Conservation (phyloP, 345 rosid species). For the Eucalyptus pauciflora region DNA sequence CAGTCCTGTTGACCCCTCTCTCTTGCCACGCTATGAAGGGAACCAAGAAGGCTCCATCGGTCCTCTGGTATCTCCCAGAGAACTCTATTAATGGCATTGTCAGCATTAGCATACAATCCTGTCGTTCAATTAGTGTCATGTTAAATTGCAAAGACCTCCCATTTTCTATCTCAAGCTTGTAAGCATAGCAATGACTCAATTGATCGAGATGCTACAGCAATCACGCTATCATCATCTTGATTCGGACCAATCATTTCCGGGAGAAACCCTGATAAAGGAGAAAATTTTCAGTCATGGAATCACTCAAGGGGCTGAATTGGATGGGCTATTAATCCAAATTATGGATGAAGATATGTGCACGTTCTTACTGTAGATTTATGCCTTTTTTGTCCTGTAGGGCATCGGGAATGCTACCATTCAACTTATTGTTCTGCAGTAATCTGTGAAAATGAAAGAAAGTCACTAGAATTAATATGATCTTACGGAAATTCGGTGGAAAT, state of each 20-base stretch:
- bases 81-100: neutral
- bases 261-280: constrained; percentile 37
- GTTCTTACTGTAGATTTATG: constrained; percentile 45
- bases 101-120: neutral
- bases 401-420: constrained; percentile 47
- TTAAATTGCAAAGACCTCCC: neutral
- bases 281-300: neutral
- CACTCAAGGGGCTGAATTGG: neutral
- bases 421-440: constrained; percentile 52
- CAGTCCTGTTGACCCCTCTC: neutral
- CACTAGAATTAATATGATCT: neutral
- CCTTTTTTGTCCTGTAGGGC: constrained; percentile 21
- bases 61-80: neutral
- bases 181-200: neutral
- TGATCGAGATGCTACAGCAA: neutral
- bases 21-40: neutral
- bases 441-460: constrained; percentile 26
- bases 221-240: neutral
- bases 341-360: neutral
- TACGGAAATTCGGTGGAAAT: neutral
- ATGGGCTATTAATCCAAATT: neutral
- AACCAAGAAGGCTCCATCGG: neutral
- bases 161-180: neutral
- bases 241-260: constrained; percentile 19
- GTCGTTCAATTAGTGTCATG: neutral